A percentile compares a stretch with the other conserved stretches of the same genome.
These are phyloP conservation scores for Nigrospora oryzae DNA, from an alignment of 2,329 filamentous ascomycete genomes.

Conservation along the genomic window DNA sequence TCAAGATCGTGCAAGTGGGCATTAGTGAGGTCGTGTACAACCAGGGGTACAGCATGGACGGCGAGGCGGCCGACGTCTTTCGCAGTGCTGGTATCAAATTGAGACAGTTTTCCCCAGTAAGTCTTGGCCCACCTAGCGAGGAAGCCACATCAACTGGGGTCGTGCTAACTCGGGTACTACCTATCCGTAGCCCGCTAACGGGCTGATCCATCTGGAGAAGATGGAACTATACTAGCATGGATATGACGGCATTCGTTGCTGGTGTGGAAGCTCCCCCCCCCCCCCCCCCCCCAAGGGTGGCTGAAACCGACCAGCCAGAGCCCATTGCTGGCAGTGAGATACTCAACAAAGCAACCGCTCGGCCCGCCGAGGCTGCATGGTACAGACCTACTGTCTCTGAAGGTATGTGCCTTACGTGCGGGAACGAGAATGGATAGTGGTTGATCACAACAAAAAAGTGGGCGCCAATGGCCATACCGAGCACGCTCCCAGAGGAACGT, in stretches of 20 bases:
- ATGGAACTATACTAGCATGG: conserved; percentile 13
- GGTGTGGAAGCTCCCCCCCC: neutral
- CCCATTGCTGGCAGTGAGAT: too few species aligned
- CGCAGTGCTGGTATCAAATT: conserved; percentile 74
- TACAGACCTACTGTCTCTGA: too few species aligned
- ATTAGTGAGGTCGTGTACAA: conserved; percentile 94
- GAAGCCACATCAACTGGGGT: neutral
- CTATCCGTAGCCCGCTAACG: conserved; percentile 36
- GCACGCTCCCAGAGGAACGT: too few species aligned
- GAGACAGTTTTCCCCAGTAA: conserved; percentile 79
- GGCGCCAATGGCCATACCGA: too few species aligned
- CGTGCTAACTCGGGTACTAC: neutral
- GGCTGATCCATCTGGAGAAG: conserved; percentile 43
- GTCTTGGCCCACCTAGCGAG: conserved; percentile 19
- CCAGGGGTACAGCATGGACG: conserved; percentile 91
- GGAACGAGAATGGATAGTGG: too few species aligned
- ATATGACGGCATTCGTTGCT: neutral
- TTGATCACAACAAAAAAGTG: too few species aligned
- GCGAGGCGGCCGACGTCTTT: conserved; percentile 73
- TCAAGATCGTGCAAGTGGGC: conserved; percentile 96
- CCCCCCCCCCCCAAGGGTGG: neutral
- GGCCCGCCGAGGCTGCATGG: too few species aligned
- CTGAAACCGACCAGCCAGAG: too few species aligned
- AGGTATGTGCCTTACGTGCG: too few species aligned
- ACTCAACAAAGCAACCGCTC: too few species aligned